Percentiles rank a stretch among this genome's conserved stretches.
These are phyloP conservation scores for Cystofilobasidium capitatum DNA, from an alignment of 768 basidiomycete species.

Conservation along the genomic window DNA sequence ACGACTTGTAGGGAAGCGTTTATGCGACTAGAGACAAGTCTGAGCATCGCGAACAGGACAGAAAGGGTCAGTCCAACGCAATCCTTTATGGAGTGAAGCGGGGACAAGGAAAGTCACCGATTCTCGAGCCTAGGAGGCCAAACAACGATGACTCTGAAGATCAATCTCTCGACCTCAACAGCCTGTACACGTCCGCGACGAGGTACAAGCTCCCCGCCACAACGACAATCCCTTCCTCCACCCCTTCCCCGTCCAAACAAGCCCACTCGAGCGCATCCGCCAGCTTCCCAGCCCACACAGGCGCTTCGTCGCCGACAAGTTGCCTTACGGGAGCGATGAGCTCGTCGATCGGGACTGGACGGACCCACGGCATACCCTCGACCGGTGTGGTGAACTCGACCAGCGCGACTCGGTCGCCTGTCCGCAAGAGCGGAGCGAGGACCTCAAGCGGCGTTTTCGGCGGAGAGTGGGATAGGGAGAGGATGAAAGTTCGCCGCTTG, in stretches of 20 bases:
- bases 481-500: constrained; percentile 54
- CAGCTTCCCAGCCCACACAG: constrained; percentile 40
- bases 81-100: too few species aligned
- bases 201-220: constrained; percentile 89
- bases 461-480: constrained; percentile 76
- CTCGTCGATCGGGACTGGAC: constrained; percentile 49
- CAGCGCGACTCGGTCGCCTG: constrained; percentile 36
- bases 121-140: too few species aligned
- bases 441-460: constrained; percentile 69
- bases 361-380: constrained; percentile 92
- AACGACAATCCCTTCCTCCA: constrained; percentile 49
- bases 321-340: constrained; percentile 45
- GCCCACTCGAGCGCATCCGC: constrained; percentile 49
- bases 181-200: constrained; percentile 81
- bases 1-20: too few species aligned
- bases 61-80: too few species aligned
- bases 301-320: constrained; percentile 45
- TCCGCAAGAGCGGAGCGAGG: constrained; percentile 55
- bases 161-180: constrained; percentile 36
- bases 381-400: constrained; percentile 47
- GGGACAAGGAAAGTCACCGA: too few species aligned
- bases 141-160: too few species aligned
- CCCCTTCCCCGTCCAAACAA: constrained; percentile 25
- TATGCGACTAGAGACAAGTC: too few species aligned
- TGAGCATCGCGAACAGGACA: too few species aligned